Evolutionary conservation across 2,329 filamentous ascomycete genomes (phyloP).

Genomic region (Diaporthe humulicola): DNA sequence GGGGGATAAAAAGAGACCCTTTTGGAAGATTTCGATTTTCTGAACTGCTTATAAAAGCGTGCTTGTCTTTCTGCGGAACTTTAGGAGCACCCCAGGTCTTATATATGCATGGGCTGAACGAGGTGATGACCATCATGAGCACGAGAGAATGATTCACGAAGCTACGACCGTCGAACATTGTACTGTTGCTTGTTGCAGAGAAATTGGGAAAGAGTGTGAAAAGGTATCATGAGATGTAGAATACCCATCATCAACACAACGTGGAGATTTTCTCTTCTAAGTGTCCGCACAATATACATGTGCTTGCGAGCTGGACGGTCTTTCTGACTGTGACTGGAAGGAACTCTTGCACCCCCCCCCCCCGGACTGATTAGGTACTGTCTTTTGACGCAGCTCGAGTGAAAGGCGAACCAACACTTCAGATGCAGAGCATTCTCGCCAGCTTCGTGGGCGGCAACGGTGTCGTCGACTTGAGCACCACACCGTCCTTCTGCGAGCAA

Average conservation of each 20-base stretch:
- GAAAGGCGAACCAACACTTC: not conserved
- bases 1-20: not conserved
- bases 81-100: not conserved
- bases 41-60: slow-evolving; percentile 6
- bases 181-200: not conserved
- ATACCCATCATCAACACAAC: not conserved
- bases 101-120: slow-evolving; percentile 17
- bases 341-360: not conserved
- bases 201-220: no score
- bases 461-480: not conserved
- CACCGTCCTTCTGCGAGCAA: not conserved
- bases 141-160: slow-evolving; percentile 31
- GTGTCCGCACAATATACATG: not conserved
- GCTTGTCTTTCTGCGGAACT: not conserved
- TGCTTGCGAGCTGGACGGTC: not conserved
- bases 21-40: not conserved
- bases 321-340: not conserved
- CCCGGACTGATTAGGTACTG: no score
- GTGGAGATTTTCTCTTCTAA: not conserved
- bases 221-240: not conserved
- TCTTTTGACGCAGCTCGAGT: not conserved
- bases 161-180: slow-evolving; percentile 6
- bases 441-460: not conserved
- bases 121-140: slow-evolving; percentile 24
- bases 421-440: not conserved